Conservation (phyloP, 179 eudicot genomes). For the Carnegiea gigantea region DNA sequence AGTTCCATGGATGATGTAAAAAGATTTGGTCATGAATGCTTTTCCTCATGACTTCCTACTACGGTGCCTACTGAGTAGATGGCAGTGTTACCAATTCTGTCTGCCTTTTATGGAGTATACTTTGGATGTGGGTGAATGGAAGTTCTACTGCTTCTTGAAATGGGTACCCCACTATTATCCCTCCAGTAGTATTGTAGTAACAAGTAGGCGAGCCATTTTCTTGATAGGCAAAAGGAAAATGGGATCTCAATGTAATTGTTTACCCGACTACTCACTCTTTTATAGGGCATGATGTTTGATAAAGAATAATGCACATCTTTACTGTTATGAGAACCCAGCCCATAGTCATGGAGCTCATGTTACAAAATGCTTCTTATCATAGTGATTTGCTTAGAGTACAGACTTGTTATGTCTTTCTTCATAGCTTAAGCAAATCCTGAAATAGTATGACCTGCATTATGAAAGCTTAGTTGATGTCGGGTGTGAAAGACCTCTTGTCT, state of each 20-base stretch:
- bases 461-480: not conserved
- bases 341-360: not conserved
- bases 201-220: not conserved
- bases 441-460: too few relatives aligned
- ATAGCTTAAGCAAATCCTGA: too few relatives aligned
- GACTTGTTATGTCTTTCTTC: too few relatives aligned
- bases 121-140: not conserved
- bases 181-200: not conserved
- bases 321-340: not conserved
- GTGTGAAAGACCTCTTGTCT: not conserved
- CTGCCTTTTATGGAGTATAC: not conserved
- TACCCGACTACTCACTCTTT: not conserved
- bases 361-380: not conserved
- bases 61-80: not conserved
- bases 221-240: not conserved
- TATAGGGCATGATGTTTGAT: not conserved
- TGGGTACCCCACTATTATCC: not conserved
- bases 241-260: not conserved
- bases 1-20: not conserved
- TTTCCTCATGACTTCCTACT: not conserved
- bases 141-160: not conserved
- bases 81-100: not conserved
- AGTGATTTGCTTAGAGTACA: not conserved
- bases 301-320: not conserved
- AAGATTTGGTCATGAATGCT: not conserved